Base-by-base conservation (phyloP, 169 alveolate genomes). In the Plasmodium gallinaceum region DNA sequence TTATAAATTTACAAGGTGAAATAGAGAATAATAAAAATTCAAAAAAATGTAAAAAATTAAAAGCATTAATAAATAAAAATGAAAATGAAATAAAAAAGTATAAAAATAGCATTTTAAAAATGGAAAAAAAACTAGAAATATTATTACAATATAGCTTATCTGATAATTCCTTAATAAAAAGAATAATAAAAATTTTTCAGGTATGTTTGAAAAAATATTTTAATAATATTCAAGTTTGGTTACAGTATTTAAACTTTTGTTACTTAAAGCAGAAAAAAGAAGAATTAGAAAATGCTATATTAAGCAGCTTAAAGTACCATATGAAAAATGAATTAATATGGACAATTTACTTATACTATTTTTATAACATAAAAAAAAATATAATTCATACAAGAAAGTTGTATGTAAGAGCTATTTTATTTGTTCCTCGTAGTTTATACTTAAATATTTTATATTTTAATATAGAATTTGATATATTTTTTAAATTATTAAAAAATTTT, bases 221-320 rank as follows among this genome's bases (percentile, higher is more conserved):
- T 69, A 83, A 66, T 83, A 83, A 83, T 61, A 48, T 70, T 32
- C 73, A 52, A 46, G 57, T 83, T 42, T 83, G 91, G 91, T 61
- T 66, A 69, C 72, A 58, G 12, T 83, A 83, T 69, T 83, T 83
- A 32, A 83, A 83, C 43, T 83, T 83, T 37, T 83, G 83, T 18
- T 83, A 18, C 46, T 14, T 70, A 62, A 66, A 83, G 20, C 43
- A 61, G 0, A 83, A 18, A 69, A 68, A 22, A 45, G 74, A 54
- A 3, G 83, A 83, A 43, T 42, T 83, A 20, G 86, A 83, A 58
- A 83, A 37, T 18, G 83, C 91, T 61, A 83, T 83, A 70, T 66
- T 83, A 42, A 57, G 52, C 32, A 46, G 83, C 20, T 20, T 83
- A 45, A 83, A 83, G 46, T 66, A 66, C 42, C 83, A 83, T 83